Evolutionary conservation across 176 grass and related monocot species (phyloP), one percentile per base, ranked within the genome.

Genomic region (Cenchrus fungigraminus): DNA sequence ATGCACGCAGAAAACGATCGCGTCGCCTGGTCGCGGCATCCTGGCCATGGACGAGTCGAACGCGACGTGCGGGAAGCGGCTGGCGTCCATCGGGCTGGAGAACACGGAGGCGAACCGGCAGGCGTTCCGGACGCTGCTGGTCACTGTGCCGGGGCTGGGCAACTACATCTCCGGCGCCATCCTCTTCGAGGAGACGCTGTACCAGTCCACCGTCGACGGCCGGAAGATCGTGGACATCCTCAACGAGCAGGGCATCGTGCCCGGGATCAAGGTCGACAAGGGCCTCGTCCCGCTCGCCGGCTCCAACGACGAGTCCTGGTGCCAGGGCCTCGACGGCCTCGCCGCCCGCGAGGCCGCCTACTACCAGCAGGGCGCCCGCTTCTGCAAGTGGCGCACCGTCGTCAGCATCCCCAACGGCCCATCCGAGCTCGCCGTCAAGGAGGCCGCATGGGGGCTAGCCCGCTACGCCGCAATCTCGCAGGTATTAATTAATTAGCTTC

Each of bases 101-200:
- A 97, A 97, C 78, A 88, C 90, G 2, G 94, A 97, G 82, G 89
- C 76, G 17, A 93, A 97, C 87, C 74, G 94, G 12, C 94, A 91
- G 5, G 82, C 87, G 47, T 87, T 90, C 77, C 65, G 94, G 2
- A 93, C 91, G 11, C 89, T 97, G 14, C 87, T 97, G 75, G 83
- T 97, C 25, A 74, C 71, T 3, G 74, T 65, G 42, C 91, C 94
- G 4, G 89, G 91, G 0, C 51, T 93, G 2, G 82, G 89, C 1
- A 62, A 91, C 44, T 90, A 89, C 87, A 83, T 97, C 91, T 93
- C 91, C 0, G 94, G 94, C 9, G 84, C 90, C 58, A 97, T 97
- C 87, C 89, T 97, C 0, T 97, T 93, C 12, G 91, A 97, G 79
- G 94, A 97, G 84, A 97, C 94, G 34, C 89, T 97, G 62, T 97